Evolutionary conservation across 139 green algal genomes (phyloP), one percentile per base, ranked within the genome.

Genomic region (Chlamydomonas schloesseri): DNA sequence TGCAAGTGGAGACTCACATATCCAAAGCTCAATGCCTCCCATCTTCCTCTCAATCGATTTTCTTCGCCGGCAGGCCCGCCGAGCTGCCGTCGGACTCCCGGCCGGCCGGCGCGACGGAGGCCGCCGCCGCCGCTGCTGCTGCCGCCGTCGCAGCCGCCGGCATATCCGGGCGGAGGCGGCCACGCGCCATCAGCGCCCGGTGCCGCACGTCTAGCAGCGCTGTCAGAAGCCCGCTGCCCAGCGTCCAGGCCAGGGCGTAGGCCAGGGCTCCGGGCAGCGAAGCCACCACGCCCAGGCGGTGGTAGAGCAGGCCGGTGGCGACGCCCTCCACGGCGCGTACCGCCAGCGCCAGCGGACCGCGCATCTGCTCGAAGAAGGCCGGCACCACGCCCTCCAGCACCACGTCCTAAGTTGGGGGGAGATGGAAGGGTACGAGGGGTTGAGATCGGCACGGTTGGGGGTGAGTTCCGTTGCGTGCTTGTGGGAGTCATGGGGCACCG

Each of bases 241-340:
- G 24, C 29, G 46, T 79, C 81, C 81, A 87, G 29, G 28, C 29
- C 26, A 87, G 53, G 0, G 69, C 81, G 33, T 71, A 87, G 17
- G 36, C 14, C 81, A 87, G 8, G 3, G 28, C 26, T 5, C 36
- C 8, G 15, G 33, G 21, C 33, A 73, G 68, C 1, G 68, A 73
- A 15, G 33, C 0, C 37, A 58, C 34, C 34, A 42, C 34, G 13
- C 53, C 46, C 75, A 72, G 57, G 34, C 58, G 58, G 3, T 29
- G 46, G 81, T 87, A 87, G 26, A 80, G 68, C 69, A 87, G 81
- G 15, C 81, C 81, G 26, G 81, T 87, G 34, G 26, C 69, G 10
- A 79, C 9, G 17, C 81, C 81, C 68, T 87, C 81, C 15, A 87
- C 0, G 20, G 28, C 26, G 34, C 81, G 81, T 24, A 87, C 53